Evolutionary conservation across 2,329 filamentous ascomycete species (phyloP), one percentile per base, ranked within the genome.

Genomic region (Eurotiales sp.): DNA sequence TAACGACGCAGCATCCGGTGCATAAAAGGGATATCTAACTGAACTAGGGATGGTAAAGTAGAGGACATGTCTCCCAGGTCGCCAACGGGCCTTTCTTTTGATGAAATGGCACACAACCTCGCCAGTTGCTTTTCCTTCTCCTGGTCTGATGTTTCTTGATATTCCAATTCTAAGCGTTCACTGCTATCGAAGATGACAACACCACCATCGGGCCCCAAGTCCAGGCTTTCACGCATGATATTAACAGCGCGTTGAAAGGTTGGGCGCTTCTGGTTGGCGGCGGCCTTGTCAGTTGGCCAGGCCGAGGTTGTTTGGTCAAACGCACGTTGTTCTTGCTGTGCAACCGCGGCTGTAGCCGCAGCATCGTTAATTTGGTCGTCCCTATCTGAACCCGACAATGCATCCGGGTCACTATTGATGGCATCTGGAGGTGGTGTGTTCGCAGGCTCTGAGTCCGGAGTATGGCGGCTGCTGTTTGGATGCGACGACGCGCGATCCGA

Each of bases 241-340:
- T 67, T 60, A 1, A 72, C 70, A 14, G 74, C 75, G 10, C 73
- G 65, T 21, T 60, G 57, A 51, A 75, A 74, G 1, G 68, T 69
- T 12, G 64, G 57, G 3, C 61, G 41, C 50, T 63, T 61, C 10
- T 62, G 60, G 46, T 29, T 61, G 53, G 39, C n/a, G n/a, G n/a
- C n/a, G n/a, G n/a, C n/a, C 59, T 54, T n/a, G 51, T 17, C n/a
- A 30, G n/a, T 44, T n/a, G 8, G 27, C 37, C 15, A 25, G 32
- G 8, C 30, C 12, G 17, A 17, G 44, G 32, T 19, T 19, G 19
- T 12, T n/a, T 32, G 30, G 8, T 8, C 8, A n/a, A 8, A n/a
- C 30, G n/a, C 8, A 32, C 30, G 8, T 8, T n/a, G 30, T n/a
- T 32, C 30, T 32, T 8, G n/a, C 30, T 32, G 30, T 32, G 30